phyloP scores from a whole-genome alignment of 2,329 filamentous ascomycete species.

The Aureobasidium leucospermi region DNA sequence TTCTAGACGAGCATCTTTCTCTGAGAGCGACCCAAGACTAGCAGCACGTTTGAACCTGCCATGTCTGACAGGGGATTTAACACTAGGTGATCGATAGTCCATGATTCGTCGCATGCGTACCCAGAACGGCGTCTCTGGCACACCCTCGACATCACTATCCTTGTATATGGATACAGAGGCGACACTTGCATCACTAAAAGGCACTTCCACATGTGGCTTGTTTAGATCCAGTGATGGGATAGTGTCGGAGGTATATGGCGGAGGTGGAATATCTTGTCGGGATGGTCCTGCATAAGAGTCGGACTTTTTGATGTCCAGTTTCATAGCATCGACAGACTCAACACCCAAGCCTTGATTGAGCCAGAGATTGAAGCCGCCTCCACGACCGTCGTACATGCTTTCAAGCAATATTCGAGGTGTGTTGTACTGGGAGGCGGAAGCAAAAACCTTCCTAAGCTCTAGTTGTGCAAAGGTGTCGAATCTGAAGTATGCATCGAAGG shows the following conservation, averaged over 20 bases:
- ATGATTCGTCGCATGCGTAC: not conserved
- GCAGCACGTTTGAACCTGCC: not conserved
- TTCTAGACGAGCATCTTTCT: not conserved
- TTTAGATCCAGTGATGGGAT: not conserved
- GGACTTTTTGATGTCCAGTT: not conserved
- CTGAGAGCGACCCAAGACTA: not conserved
- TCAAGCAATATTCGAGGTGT: not conserved
- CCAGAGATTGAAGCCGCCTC: not conserved
- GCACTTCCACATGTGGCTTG: not conserved
- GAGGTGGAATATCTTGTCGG: not conserved
- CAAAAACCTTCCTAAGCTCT: not conserved
- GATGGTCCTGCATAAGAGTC: not conserved
- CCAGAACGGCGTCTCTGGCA: not conserved
- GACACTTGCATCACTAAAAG: not conserved
- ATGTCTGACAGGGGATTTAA: not conserved
- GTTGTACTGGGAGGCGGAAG: not conserved
- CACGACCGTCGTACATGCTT: constrained; percentile 6
- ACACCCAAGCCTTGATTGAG: not conserved
- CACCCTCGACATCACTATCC: not conserved
- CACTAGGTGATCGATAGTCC: not conserved
- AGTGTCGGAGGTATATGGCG: not conserved
- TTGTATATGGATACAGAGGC: not conserved
- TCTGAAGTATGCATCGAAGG: not conserved
- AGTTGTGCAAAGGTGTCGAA: constrained; percentile 3
- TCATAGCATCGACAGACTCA: not conserved